Evolutionary conservation across 495 filamentous ascomycete species (phyloP).

Genomic region (Schizothecium vesticola): DNA sequence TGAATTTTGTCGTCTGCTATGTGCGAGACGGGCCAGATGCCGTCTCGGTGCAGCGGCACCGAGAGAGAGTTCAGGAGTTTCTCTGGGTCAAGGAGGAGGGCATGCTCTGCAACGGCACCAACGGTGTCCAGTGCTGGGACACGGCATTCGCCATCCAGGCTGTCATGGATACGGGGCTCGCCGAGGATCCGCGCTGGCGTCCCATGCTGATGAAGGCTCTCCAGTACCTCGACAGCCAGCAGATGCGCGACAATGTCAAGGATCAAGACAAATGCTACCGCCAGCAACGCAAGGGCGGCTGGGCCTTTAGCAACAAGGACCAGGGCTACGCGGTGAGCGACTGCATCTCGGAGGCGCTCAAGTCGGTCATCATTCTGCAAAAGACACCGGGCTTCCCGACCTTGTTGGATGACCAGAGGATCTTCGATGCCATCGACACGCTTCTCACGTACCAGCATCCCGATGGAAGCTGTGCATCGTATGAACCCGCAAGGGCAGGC

Average conservation of each 20-base stretch:
- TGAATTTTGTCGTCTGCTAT: slow-evolving; percentile 82
- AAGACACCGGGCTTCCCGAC: slow-evolving; percentile 68
- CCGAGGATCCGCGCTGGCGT: slow-evolving; percentile 67
- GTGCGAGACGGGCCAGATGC: slow-evolving; percentile 75
- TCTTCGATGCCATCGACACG: slow-evolving; percentile 85
- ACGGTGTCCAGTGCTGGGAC: slow-evolving; percentile 96
- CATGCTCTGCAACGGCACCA: slow-evolving; percentile 92
- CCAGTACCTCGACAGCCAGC: slow-evolving; percentile 83
- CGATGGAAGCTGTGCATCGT: slow-evolving; percentile 83
- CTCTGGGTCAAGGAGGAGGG: slow-evolving; percentile 91
- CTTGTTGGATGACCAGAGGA: slow-evolving; percentile 64
- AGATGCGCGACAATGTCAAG: slow-evolving; percentile 78
- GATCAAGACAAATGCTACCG: slow-evolving; percentile 81
- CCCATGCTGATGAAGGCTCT: slow-evolving; percentile 82
- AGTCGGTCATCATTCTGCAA: slow-evolving; percentile 81
- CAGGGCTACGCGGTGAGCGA: slow-evolving; percentile 96
- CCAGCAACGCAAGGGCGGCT: slow-evolving; percentile 86
- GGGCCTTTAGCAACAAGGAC: slow-evolving; percentile 86
- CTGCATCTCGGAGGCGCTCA: slow-evolving; percentile 85
- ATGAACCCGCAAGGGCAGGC: slow-evolving; percentile 76
- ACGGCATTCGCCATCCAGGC: slow-evolving; percentile 85
- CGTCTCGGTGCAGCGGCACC: slow-evolving; percentile 68
- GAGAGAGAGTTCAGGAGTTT: slow-evolving; percentile 76
- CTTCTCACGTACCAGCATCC: slow-evolving; percentile 87
- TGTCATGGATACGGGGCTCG: slow-evolving; percentile 70